Base-by-base conservation (phyloP, 176 grass and related monocot species). In the Musa acuminata region DNA sequence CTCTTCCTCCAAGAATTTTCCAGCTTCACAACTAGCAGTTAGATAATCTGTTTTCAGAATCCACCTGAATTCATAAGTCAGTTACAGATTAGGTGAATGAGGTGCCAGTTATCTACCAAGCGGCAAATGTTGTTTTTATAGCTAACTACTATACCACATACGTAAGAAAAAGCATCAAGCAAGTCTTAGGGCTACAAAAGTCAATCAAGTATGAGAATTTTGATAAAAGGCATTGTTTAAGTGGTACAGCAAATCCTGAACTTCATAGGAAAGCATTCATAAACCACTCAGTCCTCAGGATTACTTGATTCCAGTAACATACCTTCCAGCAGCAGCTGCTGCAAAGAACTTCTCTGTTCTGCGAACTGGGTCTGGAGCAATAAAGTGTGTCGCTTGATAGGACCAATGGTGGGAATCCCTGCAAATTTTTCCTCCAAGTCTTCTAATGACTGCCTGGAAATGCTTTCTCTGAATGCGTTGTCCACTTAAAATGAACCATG, bases 301-400 rank as follows among this genome's bases (percentile, higher is more conserved):
- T 19, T 9, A 78, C 24, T 3, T 55, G 25, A 78, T 11, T 48
- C 55, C 14, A 13, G 51, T 51, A 2, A 53, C 13, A 63, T 83
- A 93, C 93, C 85, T 93, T 85, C 93, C 93, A 65, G 85, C 79
- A 51, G 93, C 87, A 69, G 90, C 85, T 29, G 93, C 85, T 82
- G 93, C 90, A 72, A 97, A 97, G 80, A 97, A 93, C 80, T 97
- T 93, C 53, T 97, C 93, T 24, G 87, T 97, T 85, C 90, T 87
- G 71, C 78, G 87, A 59, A 97, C 77, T 29, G 87, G 90, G 14
- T 83, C 79, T 1, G 81, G 85, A 65, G 78, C 60, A 19, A 96
- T 79, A 72, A 96, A 96, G 87, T 96, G 93, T 71, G 93, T 92
- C 22, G 93, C 90, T 88, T 90, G 81, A 75, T 84, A 92, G 22